phyloP scores from a whole-genome alignment of 2,329 filamentous ascomycete species.

The Claviceps sp. region DNA sequence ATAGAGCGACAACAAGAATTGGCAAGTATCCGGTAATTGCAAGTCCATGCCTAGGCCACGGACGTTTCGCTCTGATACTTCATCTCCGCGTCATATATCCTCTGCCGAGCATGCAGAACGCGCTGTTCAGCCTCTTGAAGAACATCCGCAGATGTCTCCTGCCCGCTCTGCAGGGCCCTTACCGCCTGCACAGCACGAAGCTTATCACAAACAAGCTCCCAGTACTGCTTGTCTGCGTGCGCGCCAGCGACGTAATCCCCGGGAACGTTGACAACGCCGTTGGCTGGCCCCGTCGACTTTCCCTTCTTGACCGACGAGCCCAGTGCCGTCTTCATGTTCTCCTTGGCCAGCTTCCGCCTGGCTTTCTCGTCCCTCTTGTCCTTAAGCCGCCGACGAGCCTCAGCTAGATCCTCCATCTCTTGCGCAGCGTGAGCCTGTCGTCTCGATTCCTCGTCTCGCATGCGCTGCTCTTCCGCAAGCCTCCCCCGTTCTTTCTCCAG shows the following conservation, averaged over 20 bases:
- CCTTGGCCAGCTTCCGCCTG: slow-evolving; percentile 23
- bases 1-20: too few relatives aligned
- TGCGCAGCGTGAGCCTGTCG: slow-evolving; percentile 24
- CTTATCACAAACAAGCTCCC: slow-evolving; percentile 28
- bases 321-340: slow-evolving; percentile 16
- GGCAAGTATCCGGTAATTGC: neutral
- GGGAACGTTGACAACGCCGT: slow-evolving; percentile 22
- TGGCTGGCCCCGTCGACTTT: slow-evolving; percentile 15
- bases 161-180: slow-evolving; percentile 17
- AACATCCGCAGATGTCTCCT: slow-evolving; percentile 12
- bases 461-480: slow-evolving; percentile 23
- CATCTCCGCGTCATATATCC: slow-evolving; percentile 25
- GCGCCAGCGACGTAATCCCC: slow-evolving; percentile 21
- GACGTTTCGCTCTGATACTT: slow-evolving; percentile 19
- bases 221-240: slow-evolving; percentile 21
- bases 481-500: slow-evolving; percentile 24
- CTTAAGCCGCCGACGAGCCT: slow-evolving; percentile 23
- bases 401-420: slow-evolving; percentile 25
- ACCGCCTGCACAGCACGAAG: slow-evolving; percentile 24
- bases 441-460: slow-evolving; percentile 23
- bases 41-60: slow-evolving; percentile 6
- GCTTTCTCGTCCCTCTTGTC: slow-evolving; percentile 29
- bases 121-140: slow-evolving; percentile 16
- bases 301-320: slow-evolving; percentile 6
- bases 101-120: slow-evolving; percentile 18